Percentiles rank a stretch among this genome's conserved stretches.
phyloP scores from a whole-genome alignment of 768 basidiomycete species.

The Naganishia randhawae region DNA sequence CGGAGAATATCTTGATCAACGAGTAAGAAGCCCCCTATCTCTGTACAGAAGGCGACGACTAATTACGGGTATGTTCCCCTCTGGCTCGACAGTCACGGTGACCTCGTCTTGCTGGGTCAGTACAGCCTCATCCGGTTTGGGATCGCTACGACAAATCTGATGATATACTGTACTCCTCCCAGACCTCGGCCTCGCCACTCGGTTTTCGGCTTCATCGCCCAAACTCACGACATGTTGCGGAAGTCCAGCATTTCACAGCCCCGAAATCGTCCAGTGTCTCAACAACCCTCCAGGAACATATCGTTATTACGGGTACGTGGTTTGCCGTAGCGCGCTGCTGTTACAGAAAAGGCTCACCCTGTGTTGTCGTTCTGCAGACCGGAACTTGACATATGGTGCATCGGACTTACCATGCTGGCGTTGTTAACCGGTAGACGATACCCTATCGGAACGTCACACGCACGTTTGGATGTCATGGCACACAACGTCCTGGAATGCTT shows the following conservation, averaged over 20 bases:
- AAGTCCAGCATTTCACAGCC: slow-evolving; percentile 50
- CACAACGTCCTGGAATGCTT: slow-evolving; percentile 49
- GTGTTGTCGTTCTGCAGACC: slow-evolving; percentile 42
- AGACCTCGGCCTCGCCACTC: slow-evolving; percentile 54
- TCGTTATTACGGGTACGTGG: slow-evolving; percentile 48
- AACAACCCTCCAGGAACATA: slow-evolving; percentile 49
- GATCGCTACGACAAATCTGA: background rate
- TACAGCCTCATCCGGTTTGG: too few species aligned
- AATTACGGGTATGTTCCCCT: slow-evolving; percentile 39
- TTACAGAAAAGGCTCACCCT: background rate
- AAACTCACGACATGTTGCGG: slow-evolving; percentile 55
- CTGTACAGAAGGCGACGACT: slow-evolving; percentile 27
- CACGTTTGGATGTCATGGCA: slow-evolving; percentile 43
- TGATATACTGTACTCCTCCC: background rate
- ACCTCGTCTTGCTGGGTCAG: slow-evolving; percentile 51
- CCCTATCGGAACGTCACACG: slow-evolving; percentile 52
- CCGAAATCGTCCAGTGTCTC: slow-evolving; percentile 52
- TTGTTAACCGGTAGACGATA: slow-evolving; percentile 50
- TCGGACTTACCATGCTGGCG: slow-evolving; percentile 52
- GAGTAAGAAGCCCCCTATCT: background rate
- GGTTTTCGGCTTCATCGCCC: slow-evolving; percentile 50
- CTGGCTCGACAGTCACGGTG: slow-evolving; percentile 35
- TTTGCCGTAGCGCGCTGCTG: background rate
- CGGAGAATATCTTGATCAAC: slow-evolving; percentile 45
- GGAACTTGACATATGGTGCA: slow-evolving; percentile 55